Conservation (phyloP, 192 early-diverging fungal species). For the Coemansia sp. region DNA sequence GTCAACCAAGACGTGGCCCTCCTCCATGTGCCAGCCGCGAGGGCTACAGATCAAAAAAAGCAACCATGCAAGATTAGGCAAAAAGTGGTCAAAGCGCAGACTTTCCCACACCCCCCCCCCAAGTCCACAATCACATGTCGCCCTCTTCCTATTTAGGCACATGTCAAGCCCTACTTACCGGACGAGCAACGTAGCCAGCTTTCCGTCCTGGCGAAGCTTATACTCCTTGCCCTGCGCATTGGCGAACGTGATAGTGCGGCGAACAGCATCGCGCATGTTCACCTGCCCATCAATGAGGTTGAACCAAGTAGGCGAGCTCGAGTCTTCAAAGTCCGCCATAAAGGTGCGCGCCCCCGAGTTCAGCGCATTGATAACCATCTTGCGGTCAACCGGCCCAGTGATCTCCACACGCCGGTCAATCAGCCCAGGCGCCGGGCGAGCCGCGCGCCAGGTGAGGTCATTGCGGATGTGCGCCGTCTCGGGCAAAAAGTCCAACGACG, state of each 20-base stretch:
- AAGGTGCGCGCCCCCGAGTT: constrained; percentile 92
- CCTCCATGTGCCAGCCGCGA: constrained; percentile 98
- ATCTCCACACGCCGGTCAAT: constrained; percentile 94
- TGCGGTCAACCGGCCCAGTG: constrained; percentile 96
- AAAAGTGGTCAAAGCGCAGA: constrained; percentile 2
- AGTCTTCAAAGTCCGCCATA: constrained; percentile 99
- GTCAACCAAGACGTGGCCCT: constrained; percentile 92
- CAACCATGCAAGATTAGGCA: too few relatives aligned
- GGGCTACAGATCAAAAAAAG: constrained; percentile 52
- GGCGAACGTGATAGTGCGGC: constrained; percentile 80
- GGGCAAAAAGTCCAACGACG: constrained; percentile 86
- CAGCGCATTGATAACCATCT: constrained; percentile 99
- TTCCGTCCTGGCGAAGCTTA: constrained; percentile 85
- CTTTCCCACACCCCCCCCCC: background rate
- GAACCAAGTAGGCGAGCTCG: constrained; percentile 96
- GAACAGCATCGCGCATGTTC: constrained; percentile 93
- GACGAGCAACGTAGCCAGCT: constrained; percentile 87
- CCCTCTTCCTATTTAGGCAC: background rate
- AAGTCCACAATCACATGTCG: constrained; percentile 15
- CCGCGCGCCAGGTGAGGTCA: constrained; percentile 85
- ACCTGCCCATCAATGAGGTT: constrained; percentile 86
- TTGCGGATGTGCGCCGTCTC: constrained; percentile 90
- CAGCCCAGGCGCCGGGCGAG: constrained; percentile 85
- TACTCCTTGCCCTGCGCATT: constrained; percentile 92
- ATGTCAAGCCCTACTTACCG: constrained; percentile 53